Base-by-base conservation (phyloP, 768 basidiomycete genomes). In the Termitomyces sp. region DNA sequence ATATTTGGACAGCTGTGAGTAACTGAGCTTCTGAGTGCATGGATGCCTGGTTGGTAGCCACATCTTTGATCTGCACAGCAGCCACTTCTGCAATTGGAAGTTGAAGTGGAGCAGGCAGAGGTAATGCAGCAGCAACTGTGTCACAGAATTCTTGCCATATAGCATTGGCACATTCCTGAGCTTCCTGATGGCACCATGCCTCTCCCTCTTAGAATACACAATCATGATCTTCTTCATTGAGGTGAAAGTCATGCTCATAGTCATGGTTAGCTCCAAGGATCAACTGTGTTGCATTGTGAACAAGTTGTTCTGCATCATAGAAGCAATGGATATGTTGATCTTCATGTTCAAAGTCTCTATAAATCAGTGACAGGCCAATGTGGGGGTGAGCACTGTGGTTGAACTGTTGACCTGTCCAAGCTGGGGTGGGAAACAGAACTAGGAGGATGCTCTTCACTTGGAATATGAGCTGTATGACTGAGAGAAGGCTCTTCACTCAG, bases 171-270 rank as follows among this genome's bases (percentile, higher is more conserved):
- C 78, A 77, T 45, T 82, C 76, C 53, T 73, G 70, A 11, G 83
- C 73, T 64, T 89, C 87, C 23, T 75, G 69, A 21, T 82, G 82
- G 38, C 90, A 75, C 43, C 82, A 76, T 3, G 72, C 77, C 64
- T 92, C 85, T 40, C 73, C 75, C 2, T 86, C 83, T 31, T 77
- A 63, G 67, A 90, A 90, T 1, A 84, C 67, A 8, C 73, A 79
- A 19, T 88, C 77, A 7, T 89, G 75, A 50, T 82, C 83, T 11
- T 86, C 83, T 68, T 92, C 90, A 57, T 82, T 80, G 1, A 72
- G 71, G 17, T 81, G 78, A 71, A 89, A 91, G 31, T 85, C 82
- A 8, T 67, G 68, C 56, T 92, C 89, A 9, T 89, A 81, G 45
- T 74, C 74, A 25, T 82, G 78, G 63, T 92, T 90, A 0, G 81